These are phyloP conservation scores for Eragrostis curvula DNA, from an alignment of 176 grass and related monocot species.

Conservation along the genomic window DNA sequence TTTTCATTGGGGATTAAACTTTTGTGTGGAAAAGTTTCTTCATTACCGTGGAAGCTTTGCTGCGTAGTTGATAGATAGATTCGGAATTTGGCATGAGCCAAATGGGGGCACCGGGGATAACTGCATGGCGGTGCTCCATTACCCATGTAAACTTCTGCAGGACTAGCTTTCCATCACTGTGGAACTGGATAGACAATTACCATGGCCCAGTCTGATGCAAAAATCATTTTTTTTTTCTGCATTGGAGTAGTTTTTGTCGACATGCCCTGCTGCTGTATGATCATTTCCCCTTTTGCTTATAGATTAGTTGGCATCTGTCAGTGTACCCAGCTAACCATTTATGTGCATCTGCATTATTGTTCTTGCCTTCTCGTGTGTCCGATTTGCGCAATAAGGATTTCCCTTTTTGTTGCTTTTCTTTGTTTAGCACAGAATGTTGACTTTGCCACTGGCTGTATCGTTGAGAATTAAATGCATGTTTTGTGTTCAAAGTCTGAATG, in stretches of 20 bases:
- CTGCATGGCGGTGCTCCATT: not conserved
- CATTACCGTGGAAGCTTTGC: not conserved
- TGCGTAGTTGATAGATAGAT: not conserved
- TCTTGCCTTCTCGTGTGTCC: not conserved
- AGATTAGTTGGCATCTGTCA: not conserved
- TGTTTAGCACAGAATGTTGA: not conserved
- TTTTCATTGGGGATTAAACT: not conserved
- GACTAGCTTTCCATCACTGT: not conserved
- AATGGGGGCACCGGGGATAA: not conserved
- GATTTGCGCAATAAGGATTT: not conserved
- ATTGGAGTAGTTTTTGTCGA: not conserved
- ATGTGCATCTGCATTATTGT: not conserved
- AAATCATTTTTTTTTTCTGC: not conserved
- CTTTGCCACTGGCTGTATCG: not conserved
- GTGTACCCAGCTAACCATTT: not conserved
- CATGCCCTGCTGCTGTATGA: not conserved
- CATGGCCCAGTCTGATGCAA: not conserved
- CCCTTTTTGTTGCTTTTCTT: slow-evolving; percentile 1
- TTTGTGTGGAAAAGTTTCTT: not conserved
- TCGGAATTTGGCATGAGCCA: not conserved
- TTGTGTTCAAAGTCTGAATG: not conserved
- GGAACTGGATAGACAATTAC: not conserved
- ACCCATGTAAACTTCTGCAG: not conserved
- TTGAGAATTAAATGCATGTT: not conserved
- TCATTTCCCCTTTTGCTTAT: not conserved